phyloP scores from a whole-genome alignment of 169 alveolate genomes.

The Plasmodium knowlesi region DNA sequence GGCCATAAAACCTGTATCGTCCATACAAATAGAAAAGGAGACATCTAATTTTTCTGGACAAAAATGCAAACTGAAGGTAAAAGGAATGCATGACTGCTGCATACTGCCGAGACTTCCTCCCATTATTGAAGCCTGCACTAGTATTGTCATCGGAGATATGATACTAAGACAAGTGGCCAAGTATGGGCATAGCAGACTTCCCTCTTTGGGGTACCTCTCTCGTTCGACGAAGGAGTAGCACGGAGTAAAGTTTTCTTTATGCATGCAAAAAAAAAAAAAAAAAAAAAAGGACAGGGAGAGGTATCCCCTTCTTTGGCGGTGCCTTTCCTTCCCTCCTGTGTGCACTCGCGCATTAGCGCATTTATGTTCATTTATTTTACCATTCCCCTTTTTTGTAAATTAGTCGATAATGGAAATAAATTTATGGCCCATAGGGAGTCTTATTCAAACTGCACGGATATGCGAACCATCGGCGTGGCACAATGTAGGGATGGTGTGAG shows the following conservation, averaged over 20 bases:
- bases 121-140: slow-evolving; percentile 19
- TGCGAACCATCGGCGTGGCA: neutral
- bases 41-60: slow-evolving; percentile 36
- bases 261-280: neutral
- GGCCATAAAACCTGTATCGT: slow-evolving; percentile 40
- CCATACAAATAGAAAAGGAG: slow-evolving; percentile 58
- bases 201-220: neutral
- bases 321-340: neutral
- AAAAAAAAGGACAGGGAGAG: too few relatives aligned
- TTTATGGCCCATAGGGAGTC: neutral
- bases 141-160: slow-evolving; percentile 52
- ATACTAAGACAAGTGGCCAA: slow-evolving; percentile 28
- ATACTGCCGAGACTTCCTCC: slow-evolving; percentile 53
- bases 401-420: neutral
- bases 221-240: neutral
- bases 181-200: slow-evolving; percentile 36
- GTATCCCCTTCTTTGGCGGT: too few relatives aligned
- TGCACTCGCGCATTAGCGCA: neutral
- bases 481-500: neutral
- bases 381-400: neutral
- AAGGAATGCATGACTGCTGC: slow-evolving; percentile 38
- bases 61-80: slow-evolving; percentile 4
- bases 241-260: neutral
- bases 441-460: neutral
- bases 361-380: neutral